Base-by-base conservation (phyloP, 148 eudicot species). In the Chenopodium berlandieri region DNA sequence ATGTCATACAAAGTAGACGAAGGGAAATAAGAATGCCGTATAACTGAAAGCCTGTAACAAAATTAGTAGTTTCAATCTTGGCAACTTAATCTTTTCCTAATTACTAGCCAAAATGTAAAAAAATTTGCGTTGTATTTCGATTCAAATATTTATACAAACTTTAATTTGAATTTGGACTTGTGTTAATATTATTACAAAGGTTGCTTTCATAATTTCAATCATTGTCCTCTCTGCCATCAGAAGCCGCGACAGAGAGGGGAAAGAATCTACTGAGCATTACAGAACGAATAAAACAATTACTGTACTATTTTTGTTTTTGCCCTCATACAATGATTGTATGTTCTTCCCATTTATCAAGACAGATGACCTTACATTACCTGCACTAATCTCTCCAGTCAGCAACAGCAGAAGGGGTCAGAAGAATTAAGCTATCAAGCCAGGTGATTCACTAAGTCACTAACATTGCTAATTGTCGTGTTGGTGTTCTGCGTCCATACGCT, bases 401-500 rank as follows among this genome's bases (percentile, higher is more conserved):
- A 31, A 34, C 12, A 69, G 72, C 46, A 17, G 25, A 37, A 71
- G 44, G 74, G 16, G 37, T 40, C 50, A 37, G 25, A 37, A 40
- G 50, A 71, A 71, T 37, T 71, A 25, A 71, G 13, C n/a, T 20
- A 20, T 17, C 10, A 10, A 19, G 2, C 25, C 20, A 1, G 22
- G 23, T 4, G 5, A 34, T 4, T 71, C 3, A 20, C 4, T 20
- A 71, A 34, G 2, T 71, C 3, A 20, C 4, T 22, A 71, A 22
- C 25, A 62, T 60, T 27, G 20, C 47, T 80, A 64, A 48, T 40
- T 50, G 7, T 84, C 75, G 19, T 73, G 76, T 8, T 83, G 82
- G 44, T 81, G 48, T 71, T 95, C 97, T 34, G 93, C 97, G 65
- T 95, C 97, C 84, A 93, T 92, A 22, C 97, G 98, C 79, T 92